A percentile compares a stretch with the other conserved stretches of the same genome.
Evolutionary conservation across 208 protist genomes (phyloP).

Genomic region (Trypanosoma boissoni): DNA sequence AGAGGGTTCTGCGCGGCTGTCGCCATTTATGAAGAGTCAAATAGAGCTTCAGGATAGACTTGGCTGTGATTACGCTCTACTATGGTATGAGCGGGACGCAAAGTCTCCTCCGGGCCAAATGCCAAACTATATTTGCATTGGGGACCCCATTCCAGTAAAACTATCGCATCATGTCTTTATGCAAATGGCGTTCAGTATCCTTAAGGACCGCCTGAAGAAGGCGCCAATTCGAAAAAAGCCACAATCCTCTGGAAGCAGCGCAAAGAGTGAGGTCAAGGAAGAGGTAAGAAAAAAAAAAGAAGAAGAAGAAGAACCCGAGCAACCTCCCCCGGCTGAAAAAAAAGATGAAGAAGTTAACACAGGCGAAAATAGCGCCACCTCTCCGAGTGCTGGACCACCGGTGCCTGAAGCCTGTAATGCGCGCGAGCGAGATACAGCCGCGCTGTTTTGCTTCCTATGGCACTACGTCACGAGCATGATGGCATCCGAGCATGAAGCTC

Average conservation of each 20-base stretch:
- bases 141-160: slow-evolving; percentile 25
- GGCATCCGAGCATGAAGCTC: slow-evolving; percentile 16
- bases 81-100: slow-evolving; percentile 30
- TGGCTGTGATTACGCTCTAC: slow-evolving; percentile 25
- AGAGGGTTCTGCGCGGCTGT: background rate
- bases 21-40: slow-evolving; percentile 16
- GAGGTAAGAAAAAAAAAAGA: background rate
- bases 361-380: too few relatives aligned
- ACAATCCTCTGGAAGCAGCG: too few relatives aligned
- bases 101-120: slow-evolving; percentile 13
- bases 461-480: slow-evolving; percentile 21
- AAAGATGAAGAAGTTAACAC: background rate
- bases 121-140: slow-evolving; percentile 20
- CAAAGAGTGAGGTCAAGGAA: background rate
- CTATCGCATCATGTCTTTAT: slow-evolving; percentile 34
- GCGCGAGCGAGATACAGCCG: slow-evolving; percentile 17
- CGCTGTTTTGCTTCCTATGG: slow-evolving; percentile 31
- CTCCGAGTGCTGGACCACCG: too few relatives aligned
- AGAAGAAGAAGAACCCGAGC: background rate
- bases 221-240: background rate
- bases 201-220: slow-evolving; percentile 26
- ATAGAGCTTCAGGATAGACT: slow-evolving; percentile 19
- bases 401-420: background rate
- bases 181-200: slow-evolving; percentile 28
- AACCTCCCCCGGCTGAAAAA: background rate